Conservation (phyloP, 116 monocot genomes). For the Posidonia oceanica region DNA sequence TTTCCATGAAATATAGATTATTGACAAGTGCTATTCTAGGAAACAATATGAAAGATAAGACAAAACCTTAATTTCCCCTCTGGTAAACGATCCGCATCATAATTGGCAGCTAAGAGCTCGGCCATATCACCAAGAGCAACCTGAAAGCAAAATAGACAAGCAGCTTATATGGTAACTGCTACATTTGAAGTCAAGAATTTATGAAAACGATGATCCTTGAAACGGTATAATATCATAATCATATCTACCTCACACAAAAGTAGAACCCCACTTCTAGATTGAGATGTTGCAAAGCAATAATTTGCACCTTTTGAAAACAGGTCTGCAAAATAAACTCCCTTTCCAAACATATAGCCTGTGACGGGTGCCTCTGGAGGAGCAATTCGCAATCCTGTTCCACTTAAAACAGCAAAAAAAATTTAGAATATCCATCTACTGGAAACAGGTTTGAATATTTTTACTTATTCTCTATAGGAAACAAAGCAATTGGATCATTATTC, state of each 20-base stretch:
- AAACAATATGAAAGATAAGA: no score
- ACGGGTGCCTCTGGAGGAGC: slow-evolving; percentile 93
- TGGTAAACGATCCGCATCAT: slow-evolving; percentile 57
- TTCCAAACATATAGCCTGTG: slow-evolving; percentile 94
- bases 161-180: neutral
- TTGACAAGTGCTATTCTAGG: no score
- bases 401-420: neutral
- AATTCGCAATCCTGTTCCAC: slow-evolving; percentile 67
- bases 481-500: no score
- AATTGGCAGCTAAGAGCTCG: slow-evolving; percentile 43
- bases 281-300: slow-evolving; percentile 63
- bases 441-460: no score
- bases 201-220: neutral
- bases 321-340: slow-evolving; percentile 96
- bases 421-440: no score
- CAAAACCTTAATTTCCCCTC: slow-evolving; percentile 70
- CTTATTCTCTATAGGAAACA: no score
- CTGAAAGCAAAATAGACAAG: slow-evolving; percentile 17
- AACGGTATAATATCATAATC: neutral
- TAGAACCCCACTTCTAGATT: slow-evolving; percentile 48
- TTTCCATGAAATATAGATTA: neutral
- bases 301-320: slow-evolving; percentile 99
- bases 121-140: slow-evolving; percentile 91
- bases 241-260: slow-evolving; percentile 33
- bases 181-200: neutral